Conservation (phyloP, 805 yeast species). For the Lipomyces sp. region DNA sequence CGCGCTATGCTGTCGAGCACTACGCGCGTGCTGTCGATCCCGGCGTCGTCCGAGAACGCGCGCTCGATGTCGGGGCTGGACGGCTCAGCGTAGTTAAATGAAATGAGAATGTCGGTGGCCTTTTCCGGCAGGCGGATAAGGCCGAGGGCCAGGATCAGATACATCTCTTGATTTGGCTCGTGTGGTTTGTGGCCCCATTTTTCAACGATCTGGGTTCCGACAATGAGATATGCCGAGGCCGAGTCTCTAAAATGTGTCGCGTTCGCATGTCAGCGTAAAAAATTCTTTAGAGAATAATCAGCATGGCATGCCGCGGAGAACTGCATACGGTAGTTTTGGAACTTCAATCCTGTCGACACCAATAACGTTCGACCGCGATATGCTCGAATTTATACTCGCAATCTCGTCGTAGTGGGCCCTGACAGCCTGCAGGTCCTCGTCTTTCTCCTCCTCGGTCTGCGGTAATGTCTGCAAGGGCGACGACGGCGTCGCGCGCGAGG, state of each 20-base stretch:
- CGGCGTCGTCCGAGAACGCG: conserved; percentile 2
- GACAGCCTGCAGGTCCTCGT: conserved; percentile 26
- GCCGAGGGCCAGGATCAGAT: conserved; percentile 51
- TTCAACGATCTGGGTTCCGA: conserved; percentile 19
- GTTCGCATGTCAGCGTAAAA: not conserved
- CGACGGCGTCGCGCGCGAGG: conserved; percentile 45
- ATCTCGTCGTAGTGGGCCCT: conserved; percentile 33
- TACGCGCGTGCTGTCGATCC: not conserved
- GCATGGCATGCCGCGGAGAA: not conserved
- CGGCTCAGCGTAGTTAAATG: conserved; percentile 56
- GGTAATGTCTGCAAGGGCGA: conserved; percentile 34
- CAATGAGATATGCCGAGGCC: conserved; percentile 11
- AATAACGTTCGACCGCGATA: conserved; percentile 1
- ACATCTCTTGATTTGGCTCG: not conserved
- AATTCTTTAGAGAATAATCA: not conserved
- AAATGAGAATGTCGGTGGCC: conserved; percentile 57
- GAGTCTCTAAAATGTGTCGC: conserved; percentile 1
- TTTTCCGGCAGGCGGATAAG: conserved; percentile 51
- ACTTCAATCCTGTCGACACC: conserved; percentile 1
- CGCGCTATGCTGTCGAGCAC: conserved; percentile 6
- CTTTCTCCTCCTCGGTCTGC: not conserved
- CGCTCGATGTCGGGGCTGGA: not conserved
- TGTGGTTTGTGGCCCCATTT: conserved; percentile 26
- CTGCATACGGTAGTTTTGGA: conserved; percentile 1
- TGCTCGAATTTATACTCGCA: conserved; percentile 30